These are phyloP conservation scores for Leishmania tropica DNA, from an alignment of 208 protist genomes.

Conservation along the genomic window DNA sequence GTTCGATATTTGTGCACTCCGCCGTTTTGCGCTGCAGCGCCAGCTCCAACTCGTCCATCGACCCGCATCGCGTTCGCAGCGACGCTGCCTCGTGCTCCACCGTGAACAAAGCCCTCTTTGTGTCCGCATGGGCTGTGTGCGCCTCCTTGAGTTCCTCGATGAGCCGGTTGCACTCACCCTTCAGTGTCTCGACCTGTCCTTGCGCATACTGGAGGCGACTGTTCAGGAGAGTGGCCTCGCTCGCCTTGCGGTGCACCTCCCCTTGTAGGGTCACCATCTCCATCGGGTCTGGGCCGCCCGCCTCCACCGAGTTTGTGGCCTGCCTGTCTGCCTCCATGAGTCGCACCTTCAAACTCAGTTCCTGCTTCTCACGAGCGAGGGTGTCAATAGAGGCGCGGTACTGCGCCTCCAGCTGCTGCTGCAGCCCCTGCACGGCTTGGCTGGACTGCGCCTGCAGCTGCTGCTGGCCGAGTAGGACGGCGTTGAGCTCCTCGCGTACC, in stretches of 20 bases:
- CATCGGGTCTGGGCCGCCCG: slow-evolving; percentile 32
- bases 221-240: slow-evolving; percentile 59
- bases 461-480: slow-evolving; percentile 19
- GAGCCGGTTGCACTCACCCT: slow-evolving; percentile 69
- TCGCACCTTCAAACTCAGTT: slow-evolving; percentile 44
- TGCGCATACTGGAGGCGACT: slow-evolving; percentile 69
- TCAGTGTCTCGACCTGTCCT: slow-evolving; percentile 68
- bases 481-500: slow-evolving; percentile 43
- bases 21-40: slow-evolving; percentile 59
- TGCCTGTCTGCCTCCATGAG: slow-evolving; percentile 43
- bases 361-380: slow-evolving; percentile 57
- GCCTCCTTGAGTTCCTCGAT: slow-evolving; percentile 63
- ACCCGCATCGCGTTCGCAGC: slow-evolving; percentile 49
- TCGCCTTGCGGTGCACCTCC: slow-evolving; percentile 57
- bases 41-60: slow-evolving; percentile 63
- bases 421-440: slow-evolving; percentile 1
- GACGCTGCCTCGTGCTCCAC: slow-evolving; percentile 59
- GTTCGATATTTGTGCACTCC: slow-evolving; percentile 58
- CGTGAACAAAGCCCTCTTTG: slow-evolving; percentile 62
- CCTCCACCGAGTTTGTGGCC: not conserved
- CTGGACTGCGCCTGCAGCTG: slow-evolving; percentile 15
- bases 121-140: slow-evolving; percentile 46
- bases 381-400: slow-evolving; percentile 37
- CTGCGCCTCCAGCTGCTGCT: slow-evolving; percentile 45
- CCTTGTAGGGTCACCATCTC: slow-evolving; percentile 50